These are phyloP conservation scores for Blastomyces parvus DNA, from an alignment of 2,329 filamentous ascomycete species.

Conservation along the genomic window DNA sequence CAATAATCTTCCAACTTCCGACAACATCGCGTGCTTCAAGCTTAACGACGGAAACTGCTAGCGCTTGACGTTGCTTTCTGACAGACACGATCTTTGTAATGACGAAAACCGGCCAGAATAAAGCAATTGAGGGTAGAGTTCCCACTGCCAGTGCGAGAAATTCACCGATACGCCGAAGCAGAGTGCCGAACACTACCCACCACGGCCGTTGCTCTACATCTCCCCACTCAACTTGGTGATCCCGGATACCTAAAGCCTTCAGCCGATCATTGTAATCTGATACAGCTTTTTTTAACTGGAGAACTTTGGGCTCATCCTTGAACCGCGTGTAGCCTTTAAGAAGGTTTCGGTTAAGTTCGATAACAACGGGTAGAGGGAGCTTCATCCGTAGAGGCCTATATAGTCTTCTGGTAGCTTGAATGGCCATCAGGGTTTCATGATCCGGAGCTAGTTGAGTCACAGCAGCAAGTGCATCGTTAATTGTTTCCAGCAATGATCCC, in stretches of 20 bases:
- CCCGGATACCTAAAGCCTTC: conserved; percentile 65
- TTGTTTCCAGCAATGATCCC: conserved; percentile 62
- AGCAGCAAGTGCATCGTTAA: conserved; percentile 66
- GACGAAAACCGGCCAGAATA: conserved; percentile 71
- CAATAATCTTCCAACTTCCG: conserved; percentile 72
- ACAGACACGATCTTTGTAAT: conserved; percentile 63
- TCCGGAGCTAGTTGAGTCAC: conserved; percentile 80
- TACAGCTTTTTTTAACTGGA: conserved; percentile 57
- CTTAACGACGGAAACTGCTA: conserved; percentile 68
- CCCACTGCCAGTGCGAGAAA: conserved; percentile 59
- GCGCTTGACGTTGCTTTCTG: conserved; percentile 61
- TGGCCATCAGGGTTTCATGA: conserved; percentile 76
- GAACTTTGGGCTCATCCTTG: conserved; percentile 69
- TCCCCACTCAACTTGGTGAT: conserved; percentile 71
- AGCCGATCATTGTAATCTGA: conserved; percentile 69
- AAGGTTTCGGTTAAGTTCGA: conserved; percentile 73
- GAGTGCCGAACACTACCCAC: conserved; percentile 56
- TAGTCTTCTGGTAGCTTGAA: conserved; percentile 74
- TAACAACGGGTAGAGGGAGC: conserved; percentile 70
- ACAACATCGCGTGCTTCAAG: conserved; percentile 69
- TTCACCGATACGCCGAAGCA: conserved; percentile 65
- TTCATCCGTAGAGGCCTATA: conserved; percentile 82
- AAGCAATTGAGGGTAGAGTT: conserved; percentile 63
- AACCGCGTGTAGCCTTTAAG: conserved; percentile 74
- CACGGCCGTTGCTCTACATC: conserved; percentile 56